Conservation (phyloP, 2,329 filamentous ascomycete species). For the Aspergillus sclerotialis region DNA sequence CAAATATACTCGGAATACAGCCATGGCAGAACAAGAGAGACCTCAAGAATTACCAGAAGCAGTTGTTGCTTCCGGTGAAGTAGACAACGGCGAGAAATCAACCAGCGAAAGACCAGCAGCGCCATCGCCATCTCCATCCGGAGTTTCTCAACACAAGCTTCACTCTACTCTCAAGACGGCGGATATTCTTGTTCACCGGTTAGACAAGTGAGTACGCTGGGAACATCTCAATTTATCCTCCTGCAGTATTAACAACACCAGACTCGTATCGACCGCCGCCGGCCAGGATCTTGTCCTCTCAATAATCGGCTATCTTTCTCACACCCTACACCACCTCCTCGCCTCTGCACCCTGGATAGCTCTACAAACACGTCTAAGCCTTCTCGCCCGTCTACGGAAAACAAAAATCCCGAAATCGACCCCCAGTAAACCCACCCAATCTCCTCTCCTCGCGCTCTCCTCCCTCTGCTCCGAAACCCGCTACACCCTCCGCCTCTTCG, state of each 20-base stretch:
- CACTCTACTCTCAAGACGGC: constrained; percentile 19
- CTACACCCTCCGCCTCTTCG: constrained; percentile 52
- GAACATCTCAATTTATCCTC: neutral
- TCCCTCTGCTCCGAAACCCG: constrained; percentile 44
- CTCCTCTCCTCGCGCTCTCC: constrained; percentile 44
- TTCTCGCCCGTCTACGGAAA: constrained; percentile 26
- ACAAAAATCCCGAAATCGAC: constrained; percentile 25
- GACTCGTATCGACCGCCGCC: constrained; percentile 59
- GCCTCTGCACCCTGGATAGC: constrained; percentile 43
- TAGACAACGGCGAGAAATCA: too few species aligned
- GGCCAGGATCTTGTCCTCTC: constrained; percentile 66
- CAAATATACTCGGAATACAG: constrained; percentile 1
- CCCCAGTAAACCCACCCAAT: constrained; percentile 19
- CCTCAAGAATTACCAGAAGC: constrained; percentile 8
- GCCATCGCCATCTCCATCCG: constrained; percentile 1
- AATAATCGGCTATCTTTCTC: constrained; percentile 61
- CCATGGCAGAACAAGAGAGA: constrained; percentile 16
- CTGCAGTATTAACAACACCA: constrained; percentile 21
- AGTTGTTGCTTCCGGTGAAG: too few species aligned
- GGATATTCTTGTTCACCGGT: constrained; percentile 22
- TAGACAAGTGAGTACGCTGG: constrained; percentile 24
- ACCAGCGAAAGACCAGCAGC: too few species aligned
- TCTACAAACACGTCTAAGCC: constrained; percentile 38
- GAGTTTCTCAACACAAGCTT: constrained; percentile 14
- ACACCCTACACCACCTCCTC: constrained; percentile 54